Base-by-base conservation (phyloP, 2,329 filamentous ascomycete genomes). In the Xylariomycetidae sp. region DNA sequence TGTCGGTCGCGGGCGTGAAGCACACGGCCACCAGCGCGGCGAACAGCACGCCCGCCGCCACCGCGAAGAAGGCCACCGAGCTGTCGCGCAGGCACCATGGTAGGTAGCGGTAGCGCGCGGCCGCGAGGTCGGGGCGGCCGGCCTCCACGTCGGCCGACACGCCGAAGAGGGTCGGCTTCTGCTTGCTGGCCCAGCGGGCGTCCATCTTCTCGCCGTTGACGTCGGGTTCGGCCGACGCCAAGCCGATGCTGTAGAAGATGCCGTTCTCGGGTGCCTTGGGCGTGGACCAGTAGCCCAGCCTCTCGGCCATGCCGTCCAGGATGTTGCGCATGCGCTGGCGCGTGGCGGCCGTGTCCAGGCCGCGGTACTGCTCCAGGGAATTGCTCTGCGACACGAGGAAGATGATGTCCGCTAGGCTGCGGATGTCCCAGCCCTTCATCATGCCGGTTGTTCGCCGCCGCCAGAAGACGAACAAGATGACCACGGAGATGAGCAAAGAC, bases 221-320 rank as follows among this genome's bases (percentile, higher is more conserved):
- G 23, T 50, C 46, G 14, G 53, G 48, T 28, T 50, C 44, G 5
- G 45, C 42, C 2, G 47, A 49, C 9, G 53, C 34, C 6, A 48
- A 40, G 15, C 55, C 55, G 22, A 58, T 47, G 22, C 55, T 47
- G 53, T 94, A 88, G 68, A 92, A 93, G 17, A 87, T 66, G 14
- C 79, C 76, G 14, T 67, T 68, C 7, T 59, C 53, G 4, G 74
- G 70, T 40, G 70, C 68, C 35, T 77, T 77, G 13, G 79, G 77
- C 17, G 79, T 77, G 38, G 75, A 76, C 86, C 89, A 95, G 59
- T 93, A 93, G 6, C 89, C 87, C n/a, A 95, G 70, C 27, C 83
- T 72, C 47, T 90, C 79, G 5, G 72, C 64, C 43, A 76, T 75
- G 40, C 69, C 74, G 49, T 67, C 72, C 26, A 74, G 68, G 42